Percentiles rank a stretch among this genome's conserved stretches.
Evolutionary conservation across 345 rosid species (phyloP).

Genomic region (Balakata baccata): DNA sequence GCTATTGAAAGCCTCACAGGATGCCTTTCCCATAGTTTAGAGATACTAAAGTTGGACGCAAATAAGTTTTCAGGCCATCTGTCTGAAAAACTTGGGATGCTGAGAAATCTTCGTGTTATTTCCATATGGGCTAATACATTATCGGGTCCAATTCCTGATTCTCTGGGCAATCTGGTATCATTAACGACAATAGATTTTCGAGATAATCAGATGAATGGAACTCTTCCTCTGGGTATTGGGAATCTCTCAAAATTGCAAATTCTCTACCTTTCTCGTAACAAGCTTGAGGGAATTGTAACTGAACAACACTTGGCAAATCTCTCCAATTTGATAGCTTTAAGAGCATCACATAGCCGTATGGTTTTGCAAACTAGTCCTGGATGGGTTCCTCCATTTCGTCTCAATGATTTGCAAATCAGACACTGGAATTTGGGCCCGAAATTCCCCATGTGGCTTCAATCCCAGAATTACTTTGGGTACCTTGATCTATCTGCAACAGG

Average conservation of each 20-base stretch:
- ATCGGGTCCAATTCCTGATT: conserved; percentile 3
- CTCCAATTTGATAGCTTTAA: not conserved
- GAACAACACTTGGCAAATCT: conserved; percentile 5
- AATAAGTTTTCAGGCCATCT: conserved; percentile 2
- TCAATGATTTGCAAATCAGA: not conserved
- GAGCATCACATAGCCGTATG: not conserved
- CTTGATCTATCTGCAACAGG: not conserved
- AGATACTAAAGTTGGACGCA: not conserved
- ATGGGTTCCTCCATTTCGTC: conserved; percentile 6
- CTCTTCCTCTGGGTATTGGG: not conserved
- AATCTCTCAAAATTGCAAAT: not conserved
- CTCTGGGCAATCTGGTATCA: not conserved
- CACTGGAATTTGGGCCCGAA: not conserved
- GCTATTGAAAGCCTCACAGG: not conserved
- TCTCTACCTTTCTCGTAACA: not conserved
- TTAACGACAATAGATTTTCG: not conserved
- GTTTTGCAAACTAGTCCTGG: not conserved
- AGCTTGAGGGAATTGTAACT: not conserved
- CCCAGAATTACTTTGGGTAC: not conserved
- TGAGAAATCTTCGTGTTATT: not conserved
- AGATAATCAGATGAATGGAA: conserved; percentile 1
- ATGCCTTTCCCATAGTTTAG: not conserved
- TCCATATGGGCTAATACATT: not conserved
- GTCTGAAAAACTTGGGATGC: not conserved
- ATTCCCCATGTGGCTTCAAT: conserved; percentile 2